Percentiles rank a stretch among this genome's conserved stretches.
Evolutionary conservation across 257 asterid genomes (phyloP).

Genomic region (Jacaranda copaia): DNA sequence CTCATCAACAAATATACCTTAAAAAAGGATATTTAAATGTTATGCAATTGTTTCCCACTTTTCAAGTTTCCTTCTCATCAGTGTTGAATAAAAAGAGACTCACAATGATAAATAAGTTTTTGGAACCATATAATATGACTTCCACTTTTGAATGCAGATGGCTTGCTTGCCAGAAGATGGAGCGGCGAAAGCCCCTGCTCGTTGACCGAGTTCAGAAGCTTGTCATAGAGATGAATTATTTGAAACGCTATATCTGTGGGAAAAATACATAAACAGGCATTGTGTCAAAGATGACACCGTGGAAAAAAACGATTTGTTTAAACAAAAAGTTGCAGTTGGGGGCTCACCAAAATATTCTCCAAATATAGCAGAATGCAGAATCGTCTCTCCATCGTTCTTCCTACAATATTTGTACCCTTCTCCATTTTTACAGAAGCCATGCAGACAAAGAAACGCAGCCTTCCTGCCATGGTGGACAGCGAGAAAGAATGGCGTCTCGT

Average conservation of each 20-base stretch:
- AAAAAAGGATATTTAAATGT: background rate
- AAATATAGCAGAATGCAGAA: background rate
- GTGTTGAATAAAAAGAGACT: background rate
- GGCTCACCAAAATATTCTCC: constrained; percentile 4
- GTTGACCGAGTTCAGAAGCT: background rate
- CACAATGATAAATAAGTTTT: constrained; percentile 38
- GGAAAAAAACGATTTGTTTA: no score
- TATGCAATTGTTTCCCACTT: background rate
- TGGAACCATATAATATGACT: constrained; percentile 34
- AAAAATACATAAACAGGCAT: no score
- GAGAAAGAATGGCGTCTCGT: background rate
- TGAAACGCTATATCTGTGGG: no score
- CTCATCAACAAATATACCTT: background rate
- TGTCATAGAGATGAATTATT: no score
- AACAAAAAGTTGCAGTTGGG: background rate
- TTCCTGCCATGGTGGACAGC: constrained; percentile 1
- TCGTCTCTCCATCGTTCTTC: background rate
- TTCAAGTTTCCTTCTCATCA: no score
- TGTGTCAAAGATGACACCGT: no score
- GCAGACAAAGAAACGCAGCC: constrained; percentile 11
- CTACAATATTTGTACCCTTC: background rate
- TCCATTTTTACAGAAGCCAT: background rate
- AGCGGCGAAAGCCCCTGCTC: constrained; percentile 42
- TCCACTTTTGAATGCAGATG: constrained; percentile 52
- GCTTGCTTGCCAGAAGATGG: constrained; percentile 43